These are phyloP conservation scores for Penicillium atrosanguineum DNA, from an alignment of 495 filamentous ascomycete genomes.

Conservation along the genomic window DNA sequence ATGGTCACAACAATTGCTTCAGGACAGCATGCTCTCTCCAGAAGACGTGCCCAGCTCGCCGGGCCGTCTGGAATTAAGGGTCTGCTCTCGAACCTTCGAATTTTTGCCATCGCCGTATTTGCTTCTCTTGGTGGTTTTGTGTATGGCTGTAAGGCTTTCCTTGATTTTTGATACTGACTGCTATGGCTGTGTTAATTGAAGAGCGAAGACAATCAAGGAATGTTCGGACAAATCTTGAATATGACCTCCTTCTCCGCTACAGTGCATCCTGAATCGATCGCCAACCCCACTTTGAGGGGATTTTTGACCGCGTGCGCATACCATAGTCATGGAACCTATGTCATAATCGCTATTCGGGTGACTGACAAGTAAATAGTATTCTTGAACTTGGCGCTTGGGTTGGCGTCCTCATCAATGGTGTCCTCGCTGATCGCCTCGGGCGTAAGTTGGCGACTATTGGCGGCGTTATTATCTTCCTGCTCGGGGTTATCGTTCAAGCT, in stretches of 20 bases:
- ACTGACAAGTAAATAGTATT: conserved; percentile 1
- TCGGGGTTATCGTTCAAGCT: conserved; percentile 10
- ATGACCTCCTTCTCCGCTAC: conserved; percentile 4
- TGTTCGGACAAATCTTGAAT: conserved; percentile 6
- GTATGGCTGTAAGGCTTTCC: conserved; percentile 7
- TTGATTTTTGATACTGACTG: background rate
- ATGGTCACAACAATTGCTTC: background rate
- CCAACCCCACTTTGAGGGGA: background rate
- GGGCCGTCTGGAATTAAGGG: conserved; percentile 13
- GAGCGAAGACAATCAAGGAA: conserved; percentile 9
- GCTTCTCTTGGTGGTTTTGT: conserved; percentile 18
- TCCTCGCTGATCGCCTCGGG: conserved; percentile 5
- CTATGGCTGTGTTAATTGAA: background rate
- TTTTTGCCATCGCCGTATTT: conserved; percentile 14
- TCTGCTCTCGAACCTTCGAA: conserved; percentile 7
- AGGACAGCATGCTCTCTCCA: background rate
- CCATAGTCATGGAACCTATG: background rate
- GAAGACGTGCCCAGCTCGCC: conserved; percentile 9
- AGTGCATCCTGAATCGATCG: background rate
- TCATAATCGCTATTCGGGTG: background rate
- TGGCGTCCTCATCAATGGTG: conserved; percentile 4
- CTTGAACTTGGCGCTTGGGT: conserved; percentile 13
- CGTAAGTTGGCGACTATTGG: conserved; percentile 1
- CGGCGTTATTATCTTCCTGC: background rate
- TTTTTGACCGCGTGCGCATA: background rate